Evolutionary conservation across 2,329 filamentous ascomycete genomes (phyloP).

Genomic region (Cladosporium sp.): DNA sequence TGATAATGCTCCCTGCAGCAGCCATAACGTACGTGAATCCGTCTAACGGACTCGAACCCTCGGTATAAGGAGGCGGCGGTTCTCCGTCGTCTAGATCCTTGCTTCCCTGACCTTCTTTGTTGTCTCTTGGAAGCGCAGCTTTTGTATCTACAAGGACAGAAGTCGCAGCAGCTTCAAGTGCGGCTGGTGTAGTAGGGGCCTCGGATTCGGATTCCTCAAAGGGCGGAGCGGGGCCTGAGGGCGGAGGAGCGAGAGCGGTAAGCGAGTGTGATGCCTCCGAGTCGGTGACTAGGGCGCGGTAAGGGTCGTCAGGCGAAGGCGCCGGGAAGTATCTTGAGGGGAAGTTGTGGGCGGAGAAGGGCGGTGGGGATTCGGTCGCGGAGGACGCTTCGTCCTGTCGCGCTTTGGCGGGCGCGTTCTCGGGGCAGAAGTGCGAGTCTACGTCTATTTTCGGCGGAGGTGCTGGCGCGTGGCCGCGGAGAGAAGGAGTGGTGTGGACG

Average conservation of each 20-base stretch:
- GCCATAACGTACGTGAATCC: slow-evolving; percentile 98
- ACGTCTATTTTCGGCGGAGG: slow-evolving; percentile 26
- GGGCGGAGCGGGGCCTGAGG: slow-evolving; percentile 41
- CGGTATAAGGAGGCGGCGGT: slow-evolving; percentile 91
- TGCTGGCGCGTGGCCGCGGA: slow-evolving; percentile 21
- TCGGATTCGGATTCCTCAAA: slow-evolving; percentile 34
- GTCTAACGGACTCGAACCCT: slow-evolving; percentile 86
- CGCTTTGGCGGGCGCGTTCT: slow-evolving; percentile 13
- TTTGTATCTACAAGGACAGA: slow-evolving; percentile 69
- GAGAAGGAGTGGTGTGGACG: slow-evolving; percentile 30
- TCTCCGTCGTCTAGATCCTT: slow-evolving; percentile 77
- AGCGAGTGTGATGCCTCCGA: slow-evolving; percentile 34
- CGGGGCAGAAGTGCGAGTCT: slow-evolving; percentile 27
- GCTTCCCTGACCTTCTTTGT: slow-evolving; percentile 67
- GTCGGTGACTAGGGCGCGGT: slow-evolving; percentile 37
- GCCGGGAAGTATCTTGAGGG: slow-evolving; percentile 55
- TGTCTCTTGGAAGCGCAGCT: slow-evolving; percentile 74
- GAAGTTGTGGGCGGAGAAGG: slow-evolving; percentile 62
- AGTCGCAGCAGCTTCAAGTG: slow-evolving; percentile 41
- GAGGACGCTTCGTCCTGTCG: slow-evolving; percentile 21
- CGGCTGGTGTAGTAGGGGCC: slow-evolving; percentile 28
- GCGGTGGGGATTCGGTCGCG: slow-evolving; percentile 54
- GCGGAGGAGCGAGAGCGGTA: slow-evolving; percentile 43
- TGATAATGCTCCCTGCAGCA: slow-evolving; percentile 97
- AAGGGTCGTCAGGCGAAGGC: slow-evolving; percentile 44